Base-by-base conservation (phyloP, 2,329 filamentous ascomycete species). In the Penicillium sp. region DNA sequence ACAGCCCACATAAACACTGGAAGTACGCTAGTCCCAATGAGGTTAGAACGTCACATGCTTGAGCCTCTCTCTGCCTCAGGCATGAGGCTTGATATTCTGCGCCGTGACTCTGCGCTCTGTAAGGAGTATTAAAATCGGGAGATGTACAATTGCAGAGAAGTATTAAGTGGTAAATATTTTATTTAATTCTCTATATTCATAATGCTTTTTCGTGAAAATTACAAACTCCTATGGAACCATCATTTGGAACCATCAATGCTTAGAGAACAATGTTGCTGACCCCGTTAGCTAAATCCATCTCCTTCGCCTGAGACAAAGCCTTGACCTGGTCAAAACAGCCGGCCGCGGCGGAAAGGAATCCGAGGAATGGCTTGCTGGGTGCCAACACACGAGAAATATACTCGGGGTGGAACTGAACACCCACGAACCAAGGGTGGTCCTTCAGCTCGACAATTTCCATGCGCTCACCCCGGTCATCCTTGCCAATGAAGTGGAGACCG, bases 331-430 rank as follows among this genome's bases (percentile, higher is more conserved):
- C 49, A 21, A 61, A 61, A 66, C 86, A 81, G 12, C 88, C 88
- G 2, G 86, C 82, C 48, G 84, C 85, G 1, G 91, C 89, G 18
- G 91, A 91, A 42, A 96, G 82, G 70, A 96, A 91, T 48, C 91
- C 91, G 23, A 96, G 80, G 74, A 90, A 94, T 2, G 89, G 86
- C 69, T 85, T 84, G 67, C 83, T 87, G 0, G 90, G 90, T 48
- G 83, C 79, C 57, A 95, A 76, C 3, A 94, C 91, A 48, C 87
- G 82, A 62, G 83, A 87, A 46, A 90, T 79, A 70, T 92, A 96
- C 73, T 96, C 91, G 1, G 91, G 91, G 71, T 96, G 91, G 72
- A 88, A 93, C 74, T 96, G 91, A 8, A 93, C 88, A 58, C 87
- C 87, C 18, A 95, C 89, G 64, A 86, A 96, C 80, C 84, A 96